A percentile compares a stretch with the other conserved stretches of the same genome.
Evolutionary conservation across 2,329 filamentous ascomycete species (phyloP).

Genomic region (Drechslerella dactyloides): DNA sequence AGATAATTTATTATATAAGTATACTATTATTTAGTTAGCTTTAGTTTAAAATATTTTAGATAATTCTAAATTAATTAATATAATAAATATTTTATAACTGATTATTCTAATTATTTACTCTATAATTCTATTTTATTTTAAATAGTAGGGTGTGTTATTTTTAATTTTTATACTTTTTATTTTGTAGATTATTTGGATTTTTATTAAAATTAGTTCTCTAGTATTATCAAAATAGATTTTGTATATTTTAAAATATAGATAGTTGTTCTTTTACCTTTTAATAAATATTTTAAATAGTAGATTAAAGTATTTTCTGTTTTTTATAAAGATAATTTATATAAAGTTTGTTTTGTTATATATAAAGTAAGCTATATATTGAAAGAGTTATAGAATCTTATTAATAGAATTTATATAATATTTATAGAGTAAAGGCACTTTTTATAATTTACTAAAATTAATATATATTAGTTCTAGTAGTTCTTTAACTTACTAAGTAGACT

Average conservation of each 20-base stretch:
- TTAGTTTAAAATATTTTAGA: slow-evolving; percentile 5
- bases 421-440: slow-evolving; percentile 4
- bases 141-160: background rate
- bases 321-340: slow-evolving; percentile 3
- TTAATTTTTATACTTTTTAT: background rate
- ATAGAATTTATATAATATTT: slow-evolving; percentile 9
- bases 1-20: slow-evolving; percentile 13
- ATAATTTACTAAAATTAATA: slow-evolving; percentile 14
- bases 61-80: background rate
- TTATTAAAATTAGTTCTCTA: background rate
- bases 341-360: slow-evolving; percentile 1
- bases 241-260: slow-evolving; percentile 11
- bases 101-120: slow-evolving; percentile 3
- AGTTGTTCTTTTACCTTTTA: slow-evolving; percentile 12
- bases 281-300: slow-evolving; percentile 1
- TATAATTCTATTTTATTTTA: slow-evolving; percentile 17
- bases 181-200: slow-evolving; percentile 1
- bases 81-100: slow-evolving; percentile 4
- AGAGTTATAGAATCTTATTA: slow-evolving; percentile 5
- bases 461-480: slow-evolving; percentile 4
- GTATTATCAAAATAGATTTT: slow-evolving; percentile 7
- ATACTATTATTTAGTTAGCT: slow-evolving; percentile 2
- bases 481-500: background rate
- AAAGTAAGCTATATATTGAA: slow-evolving; percentile 9
- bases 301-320: slow-evolving; percentile 8